Evolutionary conservation across 139 green algal genomes (phyloP).

Genomic region (Coccomyxa sp.): DNA sequence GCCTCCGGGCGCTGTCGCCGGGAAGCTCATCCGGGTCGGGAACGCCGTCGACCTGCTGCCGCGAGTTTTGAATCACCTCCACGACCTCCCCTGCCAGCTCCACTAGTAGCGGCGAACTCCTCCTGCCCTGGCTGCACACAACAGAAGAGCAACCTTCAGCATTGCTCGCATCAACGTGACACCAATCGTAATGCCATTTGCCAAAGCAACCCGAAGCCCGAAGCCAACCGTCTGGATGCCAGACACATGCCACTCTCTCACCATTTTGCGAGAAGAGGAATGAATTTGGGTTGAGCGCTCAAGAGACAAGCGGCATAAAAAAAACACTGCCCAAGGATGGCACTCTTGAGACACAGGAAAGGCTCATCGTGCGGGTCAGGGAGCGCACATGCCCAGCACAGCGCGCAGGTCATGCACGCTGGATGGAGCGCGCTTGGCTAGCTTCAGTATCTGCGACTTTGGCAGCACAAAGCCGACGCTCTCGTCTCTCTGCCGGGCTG

Average conservation of each 20-base stretch:
- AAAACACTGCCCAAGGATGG: no score
- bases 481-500: conserved; percentile 73
- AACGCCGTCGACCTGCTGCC: not conserved
- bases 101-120: conserved; percentile 4
- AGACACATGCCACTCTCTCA: no score
- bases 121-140: not conserved
- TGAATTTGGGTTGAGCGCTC: no score
- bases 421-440: conserved; percentile 48
- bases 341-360: no score
- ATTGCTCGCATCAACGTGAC: no score
- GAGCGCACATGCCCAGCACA: conserved; percentile 8
- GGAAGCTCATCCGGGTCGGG: not conserved
- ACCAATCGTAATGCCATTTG: no score
- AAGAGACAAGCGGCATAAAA: no score
- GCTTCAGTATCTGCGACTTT: conserved; percentile 57
- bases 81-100: conserved; percentile 2
- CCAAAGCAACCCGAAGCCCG: no score
- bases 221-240: no score
- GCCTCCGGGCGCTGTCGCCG: no score
- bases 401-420: conserved; percentile 19
- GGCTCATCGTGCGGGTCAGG: not conserved
- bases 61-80: conserved; percentile 1
- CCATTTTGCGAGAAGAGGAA: no score
- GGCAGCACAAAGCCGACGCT: conserved; percentile 80
- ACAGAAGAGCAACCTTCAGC: not conserved